phyloP scores from a whole-genome alignment of 2,329 filamentous ascomycete species.

The Sporothrix inflata region DNA sequence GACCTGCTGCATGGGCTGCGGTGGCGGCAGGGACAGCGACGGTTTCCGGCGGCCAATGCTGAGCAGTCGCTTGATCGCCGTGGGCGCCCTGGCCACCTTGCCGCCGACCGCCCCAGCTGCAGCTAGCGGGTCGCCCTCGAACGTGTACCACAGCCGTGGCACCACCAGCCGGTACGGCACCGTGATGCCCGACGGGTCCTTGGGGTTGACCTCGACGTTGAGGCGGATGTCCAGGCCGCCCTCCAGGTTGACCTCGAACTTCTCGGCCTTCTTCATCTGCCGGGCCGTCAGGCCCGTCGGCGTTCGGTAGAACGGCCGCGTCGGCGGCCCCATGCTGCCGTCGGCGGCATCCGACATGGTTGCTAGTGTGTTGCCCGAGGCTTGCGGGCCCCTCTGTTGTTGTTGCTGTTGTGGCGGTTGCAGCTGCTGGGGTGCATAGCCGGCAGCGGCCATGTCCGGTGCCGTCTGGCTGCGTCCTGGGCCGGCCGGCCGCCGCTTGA shows the following conservation, averaged over 20 bases:
- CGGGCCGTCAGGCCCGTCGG: slow-evolving; percentile 70
- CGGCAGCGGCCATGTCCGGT: slow-evolving; percentile 32
- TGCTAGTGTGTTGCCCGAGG: not conserved
- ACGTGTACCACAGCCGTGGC: slow-evolving; percentile 70
- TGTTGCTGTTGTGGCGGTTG: not conserved
- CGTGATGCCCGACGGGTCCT: slow-evolving; percentile 86
- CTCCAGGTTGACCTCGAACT: slow-evolving; percentile 72
- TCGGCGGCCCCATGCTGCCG: slow-evolving; percentile 8
- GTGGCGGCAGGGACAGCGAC: not conserved
- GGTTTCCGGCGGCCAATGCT: slow-evolving; percentile 47
- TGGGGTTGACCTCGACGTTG: slow-evolving; percentile 85
- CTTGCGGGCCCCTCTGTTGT: slow-evolving; percentile 32
- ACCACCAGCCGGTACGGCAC: slow-evolving; percentile 85
- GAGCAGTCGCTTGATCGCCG: slow-evolving; percentile 50
- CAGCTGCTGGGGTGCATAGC: not conserved
- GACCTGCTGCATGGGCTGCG: not conserved
- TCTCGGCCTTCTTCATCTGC: slow-evolving; percentile 58
- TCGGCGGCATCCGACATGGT: slow-evolving; percentile 2
- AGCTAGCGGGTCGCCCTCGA: slow-evolving; percentile 49
- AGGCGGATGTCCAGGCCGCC: slow-evolving; percentile 84
- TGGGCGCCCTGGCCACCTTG: slow-evolving; percentile 36
- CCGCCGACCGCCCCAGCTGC: slow-evolving; percentile 30
- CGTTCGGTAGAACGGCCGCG: slow-evolving; percentile 63
- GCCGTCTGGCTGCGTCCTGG: slow-evolving; percentile 24
- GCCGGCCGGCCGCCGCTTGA: slow-evolving; percentile 41